Evolutionary conservation across 805 yeast genomes (phyloP).

Genomic region (Starmerella geochares): DNA sequence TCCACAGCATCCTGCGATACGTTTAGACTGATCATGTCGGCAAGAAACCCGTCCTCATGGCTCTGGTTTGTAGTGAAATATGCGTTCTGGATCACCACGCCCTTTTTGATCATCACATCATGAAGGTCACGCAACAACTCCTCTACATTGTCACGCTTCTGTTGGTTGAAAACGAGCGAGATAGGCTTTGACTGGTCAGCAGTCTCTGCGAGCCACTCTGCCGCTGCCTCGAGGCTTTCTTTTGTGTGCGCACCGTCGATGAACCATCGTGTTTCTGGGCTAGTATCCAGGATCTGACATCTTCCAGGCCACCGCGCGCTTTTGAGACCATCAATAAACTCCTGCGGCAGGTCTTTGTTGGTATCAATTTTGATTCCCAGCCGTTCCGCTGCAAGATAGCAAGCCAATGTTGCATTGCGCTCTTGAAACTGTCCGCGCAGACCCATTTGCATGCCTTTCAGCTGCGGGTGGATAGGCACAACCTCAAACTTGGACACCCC

Average conservation of each 20-base stretch:
- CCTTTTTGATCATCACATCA: slow-evolving; percentile 25
- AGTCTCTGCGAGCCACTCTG: slow-evolving; percentile 56
- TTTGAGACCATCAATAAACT: slow-evolving; percentile 21
- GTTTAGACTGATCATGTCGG: slow-evolving; percentile 78
- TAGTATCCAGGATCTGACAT: slow-evolving; percentile 55
- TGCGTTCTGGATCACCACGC: slow-evolving; percentile 28
- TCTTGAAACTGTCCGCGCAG: slow-evolving; percentile 67
- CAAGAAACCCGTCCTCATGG: slow-evolving; percentile 69
- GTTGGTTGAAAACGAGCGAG: slow-evolving; percentile 83
- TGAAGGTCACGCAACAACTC: slow-evolving; percentile 40
- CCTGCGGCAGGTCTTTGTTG: slow-evolving; percentile 18
- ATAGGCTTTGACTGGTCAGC: slow-evolving; percentile 26
- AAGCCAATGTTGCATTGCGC: slow-evolving; percentile 80
- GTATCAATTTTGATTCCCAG: slow-evolving; percentile 22
- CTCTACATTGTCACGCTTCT: slow-evolving; percentile 71
- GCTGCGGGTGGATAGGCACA: slow-evolving; percentile 40
- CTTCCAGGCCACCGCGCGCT: slow-evolving; percentile 78
- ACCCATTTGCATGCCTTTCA: slow-evolving; percentile 30
- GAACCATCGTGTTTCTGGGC: slow-evolving; percentile 55
- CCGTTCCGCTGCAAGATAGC: slow-evolving; percentile 53
- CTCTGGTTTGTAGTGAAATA: slow-evolving; percentile 90
- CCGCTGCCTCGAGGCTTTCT: slow-evolving; percentile 76
- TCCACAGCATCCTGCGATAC: slow-evolving; percentile 71
- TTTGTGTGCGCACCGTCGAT: slow-evolving; percentile 94
- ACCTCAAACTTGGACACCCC: slow-evolving; percentile 38